Percentiles rank a stretch among this genome's conserved stretches.
Conservation (phyloP, 768 basidiomycete species). For the Amanita rubescens region DNA sequence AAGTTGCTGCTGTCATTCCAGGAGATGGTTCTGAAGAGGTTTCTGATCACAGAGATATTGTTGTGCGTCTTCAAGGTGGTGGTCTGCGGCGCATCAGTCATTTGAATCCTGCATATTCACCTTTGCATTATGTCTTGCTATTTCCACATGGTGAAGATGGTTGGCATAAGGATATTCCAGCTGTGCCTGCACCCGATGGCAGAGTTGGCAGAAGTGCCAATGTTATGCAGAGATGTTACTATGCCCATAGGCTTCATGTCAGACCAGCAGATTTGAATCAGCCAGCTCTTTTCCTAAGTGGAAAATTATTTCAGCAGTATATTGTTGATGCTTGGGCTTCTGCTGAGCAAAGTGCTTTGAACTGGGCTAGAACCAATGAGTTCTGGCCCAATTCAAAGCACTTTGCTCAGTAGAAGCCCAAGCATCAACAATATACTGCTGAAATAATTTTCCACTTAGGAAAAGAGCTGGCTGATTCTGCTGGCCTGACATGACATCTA, state of each 20-base stretch:
- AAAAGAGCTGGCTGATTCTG: constrained; percentile 18
- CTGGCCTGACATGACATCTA: background rate
- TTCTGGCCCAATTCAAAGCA: constrained; percentile 30
- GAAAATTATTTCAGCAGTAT: constrained; percentile 37
- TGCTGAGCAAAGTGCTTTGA: constrained; percentile 31
- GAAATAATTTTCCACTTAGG: too few relatives aligned
- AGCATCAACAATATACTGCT: background rate
- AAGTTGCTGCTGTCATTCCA: constrained; percentile 31
- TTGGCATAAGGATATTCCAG: constrained; percentile 21
- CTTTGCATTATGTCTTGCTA: constrained; percentile 38
- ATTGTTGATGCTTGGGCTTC: constrained; percentile 39
- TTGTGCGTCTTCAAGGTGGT: background rate
- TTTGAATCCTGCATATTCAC: background rate
- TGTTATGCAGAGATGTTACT: background rate
- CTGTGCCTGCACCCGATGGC: background rate
- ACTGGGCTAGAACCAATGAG: constrained; percentile 17
- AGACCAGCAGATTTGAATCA: constrained; percentile 11
- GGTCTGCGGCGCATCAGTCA: background rate
- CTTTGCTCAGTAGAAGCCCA: constrained; percentile 23
- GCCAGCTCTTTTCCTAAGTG: constrained; percentile 24
- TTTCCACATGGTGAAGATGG: constrained; percentile 23
- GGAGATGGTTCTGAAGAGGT: constrained; percentile 13
- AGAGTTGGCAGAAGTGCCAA: background rate
- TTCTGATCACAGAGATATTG: background rate
- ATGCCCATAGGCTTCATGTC: background rate